Conservation (phyloP, 2,329 filamentous ascomycete species). For the Aspergillus novofumigatus region DNA sequence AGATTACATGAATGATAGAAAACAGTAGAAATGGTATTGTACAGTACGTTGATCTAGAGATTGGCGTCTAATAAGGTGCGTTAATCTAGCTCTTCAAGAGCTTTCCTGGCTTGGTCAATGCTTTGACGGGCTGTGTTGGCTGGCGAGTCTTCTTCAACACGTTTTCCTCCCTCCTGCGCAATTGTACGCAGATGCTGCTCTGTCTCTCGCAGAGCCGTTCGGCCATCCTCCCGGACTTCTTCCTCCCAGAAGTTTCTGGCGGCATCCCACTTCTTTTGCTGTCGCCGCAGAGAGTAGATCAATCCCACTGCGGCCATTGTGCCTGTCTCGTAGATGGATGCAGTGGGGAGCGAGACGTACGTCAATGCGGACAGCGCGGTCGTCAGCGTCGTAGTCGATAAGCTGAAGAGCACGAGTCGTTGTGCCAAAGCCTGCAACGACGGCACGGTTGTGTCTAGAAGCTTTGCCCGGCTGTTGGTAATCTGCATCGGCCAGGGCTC, state of each 20-base stretch:
- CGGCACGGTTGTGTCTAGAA: conserved; percentile 64
- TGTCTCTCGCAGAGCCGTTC: conserved; percentile 51
- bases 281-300: conserved; percentile 53
- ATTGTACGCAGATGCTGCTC: conserved; percentile 48
- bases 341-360: conserved; percentile 50
- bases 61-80: neutral
- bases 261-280: conserved; percentile 57
- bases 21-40: conserved; percentile 4
- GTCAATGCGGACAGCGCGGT: conserved; percentile 53
- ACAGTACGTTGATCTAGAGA: conserved; percentile 2
- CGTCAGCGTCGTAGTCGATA: conserved; percentile 66
- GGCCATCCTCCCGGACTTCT: conserved; percentile 54
- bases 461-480: conserved; percentile 61
- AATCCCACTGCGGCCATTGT: conserved; percentile 57
- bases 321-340: conserved; percentile 54
- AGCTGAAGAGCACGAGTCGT: conserved; percentile 68
- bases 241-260: conserved; percentile 51
- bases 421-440: conserved; percentile 70
- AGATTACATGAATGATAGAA: conserved; percentile 26
- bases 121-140: conserved; percentile 40
- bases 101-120: conserved; percentile 45
- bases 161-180: conserved; percentile 43
- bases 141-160: conserved; percentile 31
- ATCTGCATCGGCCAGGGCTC: conserved; percentile 71
- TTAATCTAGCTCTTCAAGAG: conserved; percentile 36